phyloP scores from a whole-genome alignment of 2,329 filamentous ascomycete genomes.

The Penicillium brevicompactum region DNA sequence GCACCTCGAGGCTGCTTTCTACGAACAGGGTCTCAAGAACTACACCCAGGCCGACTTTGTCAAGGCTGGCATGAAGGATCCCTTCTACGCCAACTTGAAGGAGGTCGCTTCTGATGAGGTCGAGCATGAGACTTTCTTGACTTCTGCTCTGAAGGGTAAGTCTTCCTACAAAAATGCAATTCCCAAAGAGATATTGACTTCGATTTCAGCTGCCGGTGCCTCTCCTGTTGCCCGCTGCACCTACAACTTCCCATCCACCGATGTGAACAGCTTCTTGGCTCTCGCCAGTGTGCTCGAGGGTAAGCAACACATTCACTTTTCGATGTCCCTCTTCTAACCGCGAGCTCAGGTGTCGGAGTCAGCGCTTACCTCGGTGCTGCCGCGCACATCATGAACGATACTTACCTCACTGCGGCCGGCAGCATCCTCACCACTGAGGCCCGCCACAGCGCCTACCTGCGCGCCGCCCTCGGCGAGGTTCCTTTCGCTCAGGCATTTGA shows the following conservation, averaged over 20 bases:
- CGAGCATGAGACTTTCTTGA: conserved; percentile 61
- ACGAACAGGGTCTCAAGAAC: conserved; percentile 60
- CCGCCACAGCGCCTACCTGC: conserved; percentile 65
- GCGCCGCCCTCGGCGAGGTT: conserved; percentile 49
- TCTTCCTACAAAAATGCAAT: neutral
- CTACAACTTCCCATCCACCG: conserved; percentile 58
- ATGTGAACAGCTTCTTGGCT: conserved; percentile 54
- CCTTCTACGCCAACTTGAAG: conserved; percentile 61
- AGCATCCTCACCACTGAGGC: conserved; percentile 67
- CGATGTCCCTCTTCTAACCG: neutral
- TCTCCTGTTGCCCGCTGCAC: conserved; percentile 56
- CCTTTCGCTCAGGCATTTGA: conserved; percentile 65
- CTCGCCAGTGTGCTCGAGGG: conserved; percentile 59
- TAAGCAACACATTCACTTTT: neutral
- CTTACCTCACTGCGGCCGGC: conserved; percentile 63
- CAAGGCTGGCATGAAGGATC: conserved; percentile 52
- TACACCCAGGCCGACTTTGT: conserved; percentile 58
- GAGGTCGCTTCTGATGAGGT: conserved; percentile 60
- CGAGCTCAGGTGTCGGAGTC: conserved; percentile 50
- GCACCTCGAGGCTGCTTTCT: conserved; percentile 65
- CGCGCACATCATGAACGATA: conserved; percentile 57
- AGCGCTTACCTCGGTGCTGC: conserved; percentile 66
- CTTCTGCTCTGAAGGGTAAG: conserved; percentile 41
- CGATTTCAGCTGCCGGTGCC: conserved; percentile 45
- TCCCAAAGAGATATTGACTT: neutral